phyloP scores from a whole-genome alignment of 371 early-diverging fungal species.

The Phascolomyces articulosus region DNA sequence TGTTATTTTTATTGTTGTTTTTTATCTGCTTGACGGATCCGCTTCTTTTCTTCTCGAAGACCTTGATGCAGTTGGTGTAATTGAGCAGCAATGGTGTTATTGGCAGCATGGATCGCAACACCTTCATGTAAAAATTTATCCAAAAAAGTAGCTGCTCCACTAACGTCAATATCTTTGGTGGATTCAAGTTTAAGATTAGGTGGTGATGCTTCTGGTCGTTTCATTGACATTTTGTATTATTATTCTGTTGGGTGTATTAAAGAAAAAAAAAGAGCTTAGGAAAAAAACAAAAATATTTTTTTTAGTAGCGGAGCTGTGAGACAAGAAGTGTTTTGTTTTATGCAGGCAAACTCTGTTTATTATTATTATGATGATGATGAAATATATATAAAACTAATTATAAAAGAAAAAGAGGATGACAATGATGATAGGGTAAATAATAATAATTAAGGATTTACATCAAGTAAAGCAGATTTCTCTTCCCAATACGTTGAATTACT shows the following conservation, averaged over 20 bases:
- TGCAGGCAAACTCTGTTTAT: too few relatives aligned
- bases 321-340: too few relatives aligned
- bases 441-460: slow-evolving; percentile 14
- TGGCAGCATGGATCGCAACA: slow-evolving; percentile 54
- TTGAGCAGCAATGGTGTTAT: slow-evolving; percentile 53
- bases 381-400: neutral
- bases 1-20: neutral
- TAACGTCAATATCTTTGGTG: slow-evolving; percentile 29
- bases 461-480: slow-evolving; percentile 14
- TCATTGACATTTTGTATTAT: neutral
- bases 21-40: slow-evolving; percentile 11
- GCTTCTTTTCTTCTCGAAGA: slow-evolving; percentile 50
- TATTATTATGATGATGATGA: too few relatives aligned
- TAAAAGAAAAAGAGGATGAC: neutral
- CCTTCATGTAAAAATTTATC: slow-evolving; percentile 53
- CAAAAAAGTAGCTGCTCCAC: slow-evolving; percentile 33
- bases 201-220: slow-evolving; percentile 36
- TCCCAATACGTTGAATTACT: slow-evolving; percentile 14
- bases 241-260: neutral
- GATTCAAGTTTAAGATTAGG: slow-evolving; percentile 43
- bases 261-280: neutral
- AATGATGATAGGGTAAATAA: neutral
- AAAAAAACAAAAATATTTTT: neutral
- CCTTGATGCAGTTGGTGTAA: slow-evolving; percentile 51
- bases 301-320: too few relatives aligned